Evolutionary conservation across 768 basidiomycete species (phyloP).

Genomic region (Tremella fuciformis): DNA sequence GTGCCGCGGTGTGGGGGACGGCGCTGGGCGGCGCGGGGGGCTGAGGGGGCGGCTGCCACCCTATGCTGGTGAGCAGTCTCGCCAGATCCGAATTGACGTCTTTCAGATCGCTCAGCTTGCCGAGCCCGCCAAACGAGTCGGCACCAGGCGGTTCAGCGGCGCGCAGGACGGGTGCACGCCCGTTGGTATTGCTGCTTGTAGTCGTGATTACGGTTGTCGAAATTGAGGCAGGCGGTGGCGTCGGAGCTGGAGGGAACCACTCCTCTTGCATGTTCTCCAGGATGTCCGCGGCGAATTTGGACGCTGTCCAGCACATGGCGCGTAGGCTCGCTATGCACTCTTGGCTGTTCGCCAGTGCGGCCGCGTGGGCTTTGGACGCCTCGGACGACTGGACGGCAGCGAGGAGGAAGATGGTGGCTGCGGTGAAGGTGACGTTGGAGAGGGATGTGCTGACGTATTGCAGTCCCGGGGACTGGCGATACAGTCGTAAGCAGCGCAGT

Average conservation of each 20-base stretch:
- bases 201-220: background rate
- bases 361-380: slow-evolving; percentile 14
- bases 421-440: slow-evolving; percentile 29
- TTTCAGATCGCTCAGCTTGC: background rate
- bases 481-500: slow-evolving; percentile 38
- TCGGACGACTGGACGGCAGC: slow-evolving; percentile 19
- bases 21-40: no score
- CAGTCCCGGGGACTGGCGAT: slow-evolving; percentile 59
- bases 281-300: slow-evolving; percentile 22
- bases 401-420: slow-evolving; percentile 37
- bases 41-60: slow-evolving; percentile 4
- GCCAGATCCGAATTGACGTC: slow-evolving; percentile 6
- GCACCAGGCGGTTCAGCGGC: no score
- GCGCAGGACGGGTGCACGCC: no score
- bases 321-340: slow-evolving; percentile 28
- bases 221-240: background rate
- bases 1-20: no score
- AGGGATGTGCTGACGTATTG: slow-evolving; percentile 58
- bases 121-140: background rate
- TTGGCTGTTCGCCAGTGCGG: slow-evolving; percentile 18
- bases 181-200: no score
- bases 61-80: background rate
- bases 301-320: slow-evolving; percentile 31
- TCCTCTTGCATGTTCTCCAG: slow-evolving; percentile 23
- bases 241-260: slow-evolving; percentile 11